These are phyloP conservation scores for Trichoderma sp. DNA, from an alignment of 2,329 filamentous ascomycete genomes.

Conservation along the genomic window DNA sequence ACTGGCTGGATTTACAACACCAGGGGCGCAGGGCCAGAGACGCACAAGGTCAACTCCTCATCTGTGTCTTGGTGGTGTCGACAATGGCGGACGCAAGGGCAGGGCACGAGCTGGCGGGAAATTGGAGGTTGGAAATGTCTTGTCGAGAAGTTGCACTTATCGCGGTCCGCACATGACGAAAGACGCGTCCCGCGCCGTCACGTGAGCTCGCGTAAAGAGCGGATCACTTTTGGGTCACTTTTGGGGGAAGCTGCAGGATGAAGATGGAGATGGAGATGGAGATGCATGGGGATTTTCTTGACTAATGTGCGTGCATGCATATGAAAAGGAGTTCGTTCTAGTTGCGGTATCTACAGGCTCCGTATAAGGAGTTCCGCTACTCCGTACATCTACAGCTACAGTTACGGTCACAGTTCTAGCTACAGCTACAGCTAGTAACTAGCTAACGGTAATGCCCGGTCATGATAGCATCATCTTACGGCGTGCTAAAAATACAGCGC, in stretches of 20 bases:
- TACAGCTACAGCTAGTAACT: neutral
- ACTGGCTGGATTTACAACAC: neutral
- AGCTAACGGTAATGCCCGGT: neutral
- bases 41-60: neutral
- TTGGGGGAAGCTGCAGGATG: neutral
- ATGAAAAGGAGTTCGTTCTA: neutral
- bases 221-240: neutral
- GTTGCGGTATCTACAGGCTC: neutral
- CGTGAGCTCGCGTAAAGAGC: conserved; percentile 38
- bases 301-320: neutral
- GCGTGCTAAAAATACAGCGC: neutral
- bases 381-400: neutral
- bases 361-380: neutral
- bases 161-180: conserved; percentile 3
- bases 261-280: neutral
- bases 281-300: neutral
- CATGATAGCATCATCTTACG: neutral
- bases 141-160: neutral
- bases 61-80: neutral
- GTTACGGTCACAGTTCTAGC: neutral
- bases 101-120: neutral
- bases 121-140: neutral
- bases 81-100: neutral
- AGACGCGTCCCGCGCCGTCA: conserved; percentile 35
- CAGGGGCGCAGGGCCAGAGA: neutral